phyloP scores from a whole-genome alignment of 2,329 filamentous ascomycete species.

The Cyphellophora attinorum region DNA sequence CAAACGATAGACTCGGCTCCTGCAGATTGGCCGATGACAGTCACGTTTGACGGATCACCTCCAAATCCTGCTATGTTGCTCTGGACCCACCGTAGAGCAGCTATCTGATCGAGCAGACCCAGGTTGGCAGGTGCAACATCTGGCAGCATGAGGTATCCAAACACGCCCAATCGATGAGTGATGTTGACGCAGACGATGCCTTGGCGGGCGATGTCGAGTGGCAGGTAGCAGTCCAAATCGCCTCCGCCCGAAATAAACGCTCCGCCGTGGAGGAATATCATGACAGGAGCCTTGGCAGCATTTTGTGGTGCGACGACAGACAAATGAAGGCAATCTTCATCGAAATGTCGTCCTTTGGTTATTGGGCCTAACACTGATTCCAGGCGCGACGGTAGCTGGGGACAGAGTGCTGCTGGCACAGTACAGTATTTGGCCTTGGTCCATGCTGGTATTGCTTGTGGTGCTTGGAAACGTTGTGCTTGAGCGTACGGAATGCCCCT shows the following conservation, averaged over 20 bases:
- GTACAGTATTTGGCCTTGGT: too few species aligned
- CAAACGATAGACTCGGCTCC: conserved; percentile 35
- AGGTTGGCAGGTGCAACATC: conserved; percentile 41
- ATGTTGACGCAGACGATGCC: conserved; percentile 44
- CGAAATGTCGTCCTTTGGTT: too few species aligned
- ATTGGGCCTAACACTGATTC: too few species aligned
- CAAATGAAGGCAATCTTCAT: too few species aligned
- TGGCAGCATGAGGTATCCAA: conserved; percentile 45
- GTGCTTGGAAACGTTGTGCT: too few species aligned
- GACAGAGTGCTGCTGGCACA: too few species aligned
- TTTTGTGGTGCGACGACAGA: too few species aligned
- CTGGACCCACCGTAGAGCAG: conserved; percentile 45
- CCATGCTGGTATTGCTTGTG: too few species aligned
- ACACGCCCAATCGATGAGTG: conserved; percentile 50
- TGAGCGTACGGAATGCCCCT: too few species aligned
- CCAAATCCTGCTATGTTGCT: conserved; percentile 44
- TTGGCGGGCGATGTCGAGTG: conserved; percentile 46
- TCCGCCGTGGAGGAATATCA: conserved; percentile 54
- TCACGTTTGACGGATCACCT: conserved; percentile 42
- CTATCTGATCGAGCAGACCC: conserved; percentile 43
- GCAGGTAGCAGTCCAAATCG: conserved; percentile 50
- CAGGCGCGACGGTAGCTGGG: too few species aligned
- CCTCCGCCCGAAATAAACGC: conserved; percentile 52
- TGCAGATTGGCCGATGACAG: conserved; percentile 47
- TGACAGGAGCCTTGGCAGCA: too few species aligned